Conservation (phyloP, 2,329 filamentous ascomycete genomes). For the Fusarium equiseti region DNA sequence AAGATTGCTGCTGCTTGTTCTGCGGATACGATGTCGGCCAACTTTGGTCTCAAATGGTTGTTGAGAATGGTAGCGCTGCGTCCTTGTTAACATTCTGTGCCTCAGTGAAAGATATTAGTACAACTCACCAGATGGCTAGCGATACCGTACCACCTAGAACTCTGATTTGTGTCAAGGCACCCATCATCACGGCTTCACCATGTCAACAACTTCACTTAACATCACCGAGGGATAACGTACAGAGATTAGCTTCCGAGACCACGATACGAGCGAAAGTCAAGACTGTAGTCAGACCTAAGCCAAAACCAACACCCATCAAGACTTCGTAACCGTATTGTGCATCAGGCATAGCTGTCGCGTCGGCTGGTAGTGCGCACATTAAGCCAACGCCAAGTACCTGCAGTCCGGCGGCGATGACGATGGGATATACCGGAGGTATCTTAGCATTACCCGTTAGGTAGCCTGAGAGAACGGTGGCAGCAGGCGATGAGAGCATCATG, state of each 20-base stretch:
- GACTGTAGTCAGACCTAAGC: not conserved
- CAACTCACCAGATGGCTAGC: slow-evolving; percentile 12
- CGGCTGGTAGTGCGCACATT: not conserved
- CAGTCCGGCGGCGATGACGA: not conserved
- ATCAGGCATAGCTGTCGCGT: not conserved
- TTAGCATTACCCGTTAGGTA: not conserved
- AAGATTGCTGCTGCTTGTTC: not conserved
- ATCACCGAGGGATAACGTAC: accelerated
- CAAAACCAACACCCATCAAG: slow-evolving; percentile 4
- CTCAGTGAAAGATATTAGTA: no score
- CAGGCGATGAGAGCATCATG: slow-evolving; percentile 8
- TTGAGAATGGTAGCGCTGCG: not conserved
- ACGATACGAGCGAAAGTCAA: slow-evolving; percentile 5
- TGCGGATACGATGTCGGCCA: not conserved
- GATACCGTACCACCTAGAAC: slow-evolving; percentile 13
- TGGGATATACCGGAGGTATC: not conserved
- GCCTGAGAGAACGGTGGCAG: not conserved
- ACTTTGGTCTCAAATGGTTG: not conserved
- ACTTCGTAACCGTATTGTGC: slow-evolving; percentile 16
- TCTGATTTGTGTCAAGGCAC: slow-evolving; percentile 1
- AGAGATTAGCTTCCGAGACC: not conserved
- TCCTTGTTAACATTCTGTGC: accelerated
- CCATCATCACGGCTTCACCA: slow-evolving; percentile 10
- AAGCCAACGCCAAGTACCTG: slow-evolving; percentile 3
- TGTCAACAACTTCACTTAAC: accelerated